These are phyloP conservation scores for Rhodotorula sp. DNA, from an alignment of 1,284 basidiomycete species.

Conservation along the genomic window DNA sequence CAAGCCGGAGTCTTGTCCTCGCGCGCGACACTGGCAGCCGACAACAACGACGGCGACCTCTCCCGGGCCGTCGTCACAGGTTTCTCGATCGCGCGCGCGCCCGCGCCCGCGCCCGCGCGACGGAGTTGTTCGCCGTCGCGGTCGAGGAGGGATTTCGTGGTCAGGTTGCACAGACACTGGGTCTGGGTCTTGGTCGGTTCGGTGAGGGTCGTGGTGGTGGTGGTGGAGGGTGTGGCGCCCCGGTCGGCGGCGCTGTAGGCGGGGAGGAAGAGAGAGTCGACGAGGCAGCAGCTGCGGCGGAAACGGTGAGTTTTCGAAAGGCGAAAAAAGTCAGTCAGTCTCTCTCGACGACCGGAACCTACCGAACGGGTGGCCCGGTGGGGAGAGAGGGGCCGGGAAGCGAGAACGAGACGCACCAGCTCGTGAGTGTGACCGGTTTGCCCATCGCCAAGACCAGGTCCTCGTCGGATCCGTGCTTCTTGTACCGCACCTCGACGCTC, in stretches of 20 bases:
- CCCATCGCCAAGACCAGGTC: conserved; percentile 25
- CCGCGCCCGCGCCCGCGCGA: conserved; percentile 1
- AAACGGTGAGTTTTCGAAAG: background rate
- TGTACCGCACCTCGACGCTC: conserved; percentile 27
- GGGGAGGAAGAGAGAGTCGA: conserved; percentile 30
- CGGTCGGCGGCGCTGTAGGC: conserved; percentile 13
- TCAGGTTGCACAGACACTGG: conserved; percentile 25
- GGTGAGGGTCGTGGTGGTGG: too few species aligned
- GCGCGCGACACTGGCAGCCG: conserved; percentile 3
- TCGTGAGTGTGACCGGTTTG: conserved; percentile 28
- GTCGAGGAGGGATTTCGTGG: conserved; percentile 20
- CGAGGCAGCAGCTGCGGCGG: conserved; percentile 21
- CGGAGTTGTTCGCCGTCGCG: conserved; percentile 23
- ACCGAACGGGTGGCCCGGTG: too few species aligned
- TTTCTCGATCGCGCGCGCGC: background rate
- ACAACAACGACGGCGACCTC: too few species aligned
- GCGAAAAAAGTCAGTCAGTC: too few species aligned
- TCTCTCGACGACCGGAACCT: too few species aligned
- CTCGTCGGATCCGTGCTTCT: background rate
- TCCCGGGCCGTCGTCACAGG: background rate
- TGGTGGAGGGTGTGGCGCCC: background rate
- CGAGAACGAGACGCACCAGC: conserved; percentile 3
- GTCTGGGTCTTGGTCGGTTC: background rate
- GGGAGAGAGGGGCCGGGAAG: too few species aligned
- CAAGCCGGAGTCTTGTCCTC: conserved; percentile 3